Evolutionary conservation across 352 stramenopile genomes (phyloP), one percentile per base, ranked within the genome.

Genomic region (Hyaloperonospora arabidopsidis): DNA sequence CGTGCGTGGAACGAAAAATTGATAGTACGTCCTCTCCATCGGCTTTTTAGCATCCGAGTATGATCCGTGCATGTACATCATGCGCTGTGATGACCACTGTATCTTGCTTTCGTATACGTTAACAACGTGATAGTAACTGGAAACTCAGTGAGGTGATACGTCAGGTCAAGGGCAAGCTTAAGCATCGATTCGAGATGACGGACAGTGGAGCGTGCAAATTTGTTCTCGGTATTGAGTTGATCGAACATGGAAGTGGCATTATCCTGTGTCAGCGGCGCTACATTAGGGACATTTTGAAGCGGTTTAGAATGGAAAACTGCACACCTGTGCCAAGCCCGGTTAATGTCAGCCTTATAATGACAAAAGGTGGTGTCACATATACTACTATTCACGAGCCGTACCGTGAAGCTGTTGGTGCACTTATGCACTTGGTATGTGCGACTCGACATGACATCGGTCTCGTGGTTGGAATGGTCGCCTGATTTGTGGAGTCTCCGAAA

Each of bases 401-500:
- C 38, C 3, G 32, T 17, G 2, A 44, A 44, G n/a, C 17, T 23
- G n/a, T 44, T 5, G n/a, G 7, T 44, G 38, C 38, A 44, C n/a
- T 23, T 44, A 44, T 44, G 14, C 38, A 44, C n/a, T 44, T 22
- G n/a, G 21, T 44, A 10, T 44, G 35, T 38, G 32, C 32, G 32
- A 38, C 32, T 38, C 32, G 32, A 13, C 32, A 7, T 13, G 13
- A 38, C 13, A 38, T 38, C 13, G n/a, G n/a, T n/a, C n/a, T n/a
- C n/a, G n/a, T n/a, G n/a, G n/a, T n/a, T n/a, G n/a, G n/a, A n/a
- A n/a, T 38, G 32, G 32, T 38, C 7, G 32, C 32, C 13, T 13
- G 32, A 13, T 38, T 38, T 38, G 13, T 38, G 32, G 32, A 38
- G 32, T 38, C n/a, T n/a, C n/a, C n/a, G n/a, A n/a, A n/a, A n/a